Evolutionary conservation across 2,329 filamentous ascomycete species (phyloP).

Genomic region (Pseudogymnoascus pannorum): DNA sequence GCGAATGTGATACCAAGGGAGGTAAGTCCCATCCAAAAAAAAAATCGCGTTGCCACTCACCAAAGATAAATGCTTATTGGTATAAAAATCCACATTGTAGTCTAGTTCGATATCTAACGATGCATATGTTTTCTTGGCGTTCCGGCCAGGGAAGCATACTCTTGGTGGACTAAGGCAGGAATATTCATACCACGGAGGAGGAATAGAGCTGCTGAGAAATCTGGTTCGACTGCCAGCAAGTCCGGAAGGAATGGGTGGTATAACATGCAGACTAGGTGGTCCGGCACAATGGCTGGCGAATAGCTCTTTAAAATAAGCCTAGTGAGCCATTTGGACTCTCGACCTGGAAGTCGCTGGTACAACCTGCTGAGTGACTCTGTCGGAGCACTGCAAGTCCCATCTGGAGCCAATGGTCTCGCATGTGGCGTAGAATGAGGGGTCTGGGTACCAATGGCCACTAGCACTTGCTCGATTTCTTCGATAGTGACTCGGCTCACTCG

Average conservation of each 20-base stretch:
- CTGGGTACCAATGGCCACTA: constrained; percentile 60
- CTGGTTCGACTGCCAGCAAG: not conserved
- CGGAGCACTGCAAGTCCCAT: constrained; percentile 1
- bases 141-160: not conserved
- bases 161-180: not conserved
- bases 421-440: constrained; percentile 55
- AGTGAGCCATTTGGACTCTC: constrained; percentile 81
- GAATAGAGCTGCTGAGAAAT: constrained; percentile 6
- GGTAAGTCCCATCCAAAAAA: not conserved
- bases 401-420: constrained; percentile 17
- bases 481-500: constrained; percentile 46
- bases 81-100: not conserved
- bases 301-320: constrained; percentile 72
- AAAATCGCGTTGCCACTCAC: not conserved
- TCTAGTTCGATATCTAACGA: not conserved
- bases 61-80: not conserved
- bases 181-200: not conserved
- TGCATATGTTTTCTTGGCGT: not conserved
- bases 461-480: constrained; percentile 61
- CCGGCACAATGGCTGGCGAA: constrained; percentile 57
- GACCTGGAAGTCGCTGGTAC: constrained; percentile 53
- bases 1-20: not conserved
- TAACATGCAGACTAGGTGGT: constrained; percentile 26
- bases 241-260: constrained; percentile 3
- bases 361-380: constrained; percentile 45